These are phyloP conservation scores for Leccinum broughii DNA, from an alignment of 768 basidiomycete genomes.

Conservation along the genomic window DNA sequence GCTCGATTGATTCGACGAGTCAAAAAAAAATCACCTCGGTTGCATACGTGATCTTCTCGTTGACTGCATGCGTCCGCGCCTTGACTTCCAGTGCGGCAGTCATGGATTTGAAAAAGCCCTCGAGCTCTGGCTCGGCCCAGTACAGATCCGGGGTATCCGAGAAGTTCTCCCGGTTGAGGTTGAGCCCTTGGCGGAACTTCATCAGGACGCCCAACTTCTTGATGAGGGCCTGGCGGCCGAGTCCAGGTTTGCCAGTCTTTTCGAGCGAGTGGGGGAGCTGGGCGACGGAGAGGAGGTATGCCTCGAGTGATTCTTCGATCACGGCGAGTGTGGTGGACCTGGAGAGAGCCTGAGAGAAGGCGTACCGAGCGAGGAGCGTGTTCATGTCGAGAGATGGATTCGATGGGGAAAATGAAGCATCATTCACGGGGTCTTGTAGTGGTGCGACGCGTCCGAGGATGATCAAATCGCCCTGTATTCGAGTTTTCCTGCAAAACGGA, in stretches of 20 bases:
- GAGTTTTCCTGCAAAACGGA: constrained; percentile 58
- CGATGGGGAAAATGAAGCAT: constrained; percentile 46
- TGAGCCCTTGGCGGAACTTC: constrained; percentile 89
- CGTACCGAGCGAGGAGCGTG: constrained; percentile 83
- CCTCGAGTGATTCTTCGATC: constrained; percentile 81
- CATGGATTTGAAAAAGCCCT: constrained; percentile 85
- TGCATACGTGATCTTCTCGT: constrained; percentile 91
- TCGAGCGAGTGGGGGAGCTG: constrained; percentile 74
- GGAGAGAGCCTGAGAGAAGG: constrained; percentile 88
- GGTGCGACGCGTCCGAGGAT: constrained; percentile 74
- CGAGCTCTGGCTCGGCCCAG: constrained; percentile 91
- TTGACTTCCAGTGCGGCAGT: constrained; percentile 86
- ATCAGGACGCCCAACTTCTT: constrained; percentile 91
- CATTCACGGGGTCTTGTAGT: constrained; percentile 51
- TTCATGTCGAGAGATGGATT: constrained; percentile 61
- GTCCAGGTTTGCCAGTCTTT: constrained; percentile 79
- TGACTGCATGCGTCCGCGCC: constrained; percentile 74
- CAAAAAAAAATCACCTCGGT: constrained; percentile 51
- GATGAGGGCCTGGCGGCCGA: constrained; percentile 80
- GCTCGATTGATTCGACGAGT: background rate
- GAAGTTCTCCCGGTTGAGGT: constrained; percentile 87
- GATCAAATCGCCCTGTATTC: constrained; percentile 89
- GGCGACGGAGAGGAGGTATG: constrained; percentile 82
- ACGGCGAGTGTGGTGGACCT: constrained; percentile 86
- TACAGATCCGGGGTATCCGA: constrained; percentile 90